A percentile compares a stretch with the other conserved stretches of the same genome.
phyloP scores from a whole-genome alignment of 176 grass and related monocot genomes.

The Eremochloa ophiuroides region DNA sequence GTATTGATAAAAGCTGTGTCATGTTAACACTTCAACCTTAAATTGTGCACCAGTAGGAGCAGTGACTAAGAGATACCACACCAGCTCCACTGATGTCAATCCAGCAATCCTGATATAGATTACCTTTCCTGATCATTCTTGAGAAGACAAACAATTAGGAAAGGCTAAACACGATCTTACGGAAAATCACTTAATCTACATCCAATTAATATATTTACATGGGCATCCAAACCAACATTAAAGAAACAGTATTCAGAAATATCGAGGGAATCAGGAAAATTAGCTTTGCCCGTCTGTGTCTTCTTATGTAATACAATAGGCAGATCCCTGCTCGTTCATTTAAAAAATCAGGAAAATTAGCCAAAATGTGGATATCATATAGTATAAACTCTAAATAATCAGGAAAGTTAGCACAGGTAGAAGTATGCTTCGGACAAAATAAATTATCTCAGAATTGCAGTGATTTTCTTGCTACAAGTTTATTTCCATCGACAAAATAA shows the following conservation, averaged over 20 bases:
- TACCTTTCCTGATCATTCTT: slow-evolving; percentile 24
- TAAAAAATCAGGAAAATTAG: neutral
- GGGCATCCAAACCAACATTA: neutral
- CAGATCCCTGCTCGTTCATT: neutral
- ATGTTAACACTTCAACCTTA: neutral
- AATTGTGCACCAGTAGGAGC: slow-evolving; percentile 2
- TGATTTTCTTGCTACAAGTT: neutral
- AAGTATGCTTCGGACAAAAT: neutral
- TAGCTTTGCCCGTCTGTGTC: neutral
- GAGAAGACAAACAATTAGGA: neutral
- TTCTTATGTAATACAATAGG: neutral
- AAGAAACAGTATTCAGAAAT: slow-evolving; percentile 11
- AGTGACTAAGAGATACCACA: slow-evolving; percentile 15
- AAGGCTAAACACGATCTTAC: neutral
- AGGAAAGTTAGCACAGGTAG: neutral
- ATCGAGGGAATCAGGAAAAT: neutral
- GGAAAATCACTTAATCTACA: neutral
- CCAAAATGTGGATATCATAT: neutral
- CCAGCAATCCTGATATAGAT: slow-evolving; percentile 30
- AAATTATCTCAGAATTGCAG: neutral
- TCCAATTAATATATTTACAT: neutral
- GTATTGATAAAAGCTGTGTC: neutral
- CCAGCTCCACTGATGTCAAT: neutral
- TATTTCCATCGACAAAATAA: neutral
- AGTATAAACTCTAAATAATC: neutral